Percentiles rank a stretch among this genome's conserved stretches.
Conservation (phyloP, 139 green algal genomes). For the Astrephomene gubernaculifera region DNA sequence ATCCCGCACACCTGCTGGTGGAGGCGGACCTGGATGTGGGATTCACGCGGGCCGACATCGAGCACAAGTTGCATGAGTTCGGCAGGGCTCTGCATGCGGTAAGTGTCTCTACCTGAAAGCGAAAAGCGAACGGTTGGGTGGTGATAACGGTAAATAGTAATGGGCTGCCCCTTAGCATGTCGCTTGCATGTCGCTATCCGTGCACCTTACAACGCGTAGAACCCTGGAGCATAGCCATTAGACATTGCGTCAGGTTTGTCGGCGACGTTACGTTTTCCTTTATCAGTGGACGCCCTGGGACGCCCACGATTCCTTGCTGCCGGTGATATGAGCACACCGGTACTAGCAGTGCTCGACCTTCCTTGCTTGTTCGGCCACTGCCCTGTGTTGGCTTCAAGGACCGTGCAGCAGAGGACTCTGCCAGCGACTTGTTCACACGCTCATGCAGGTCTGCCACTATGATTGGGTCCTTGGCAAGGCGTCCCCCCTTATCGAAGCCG, state of each 20-base stretch:
- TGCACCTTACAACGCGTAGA: not conserved
- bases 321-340: not conserved
- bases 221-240: not conserved
- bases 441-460: not conserved
- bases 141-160: not conserved
- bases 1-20: conserved; percentile 23
- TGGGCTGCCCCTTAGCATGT: no score
- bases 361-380: no score
- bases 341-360: not conserved
- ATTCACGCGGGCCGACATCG: conserved; percentile 7
- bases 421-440: not conserved
- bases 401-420: not conserved
- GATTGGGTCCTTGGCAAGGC: not conserved
- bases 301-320: not conserved
- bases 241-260: not conserved
- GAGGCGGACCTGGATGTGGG: conserved; percentile 13
- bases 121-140: not conserved
- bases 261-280: not conserved
- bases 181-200: no score
- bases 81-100: not conserved
- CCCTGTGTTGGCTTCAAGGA: not conserved
- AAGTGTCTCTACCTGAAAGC: not conserved
- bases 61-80: not conserved
- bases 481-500: not conserved
- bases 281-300: not conserved